Conservation (phyloP, 2,329 filamentous ascomycete species). For the Pseudomassariella vexata region DNA sequence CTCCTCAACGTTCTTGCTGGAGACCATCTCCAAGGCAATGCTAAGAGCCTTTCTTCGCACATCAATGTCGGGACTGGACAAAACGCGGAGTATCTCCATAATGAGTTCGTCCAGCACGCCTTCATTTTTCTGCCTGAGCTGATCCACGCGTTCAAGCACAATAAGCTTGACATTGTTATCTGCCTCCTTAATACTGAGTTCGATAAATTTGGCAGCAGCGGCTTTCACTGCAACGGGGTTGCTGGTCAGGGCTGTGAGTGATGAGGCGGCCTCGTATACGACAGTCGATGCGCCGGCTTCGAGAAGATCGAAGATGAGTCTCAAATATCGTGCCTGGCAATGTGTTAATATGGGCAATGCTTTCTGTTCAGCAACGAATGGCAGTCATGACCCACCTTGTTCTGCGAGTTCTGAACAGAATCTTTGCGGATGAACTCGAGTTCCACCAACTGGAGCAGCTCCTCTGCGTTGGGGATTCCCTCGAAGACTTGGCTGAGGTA, state of each 20-base stretch:
- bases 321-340: constrained; percentile 73
- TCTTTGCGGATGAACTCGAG: constrained; percentile 98
- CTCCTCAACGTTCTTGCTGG: constrained; percentile 97
- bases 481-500: constrained; percentile 90
- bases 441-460: constrained; percentile 87
- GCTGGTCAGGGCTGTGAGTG: constrained; percentile 84
- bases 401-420: constrained; percentile 87
- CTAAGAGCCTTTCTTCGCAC: constrained; percentile 86
- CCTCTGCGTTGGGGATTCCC: constrained; percentile 88
- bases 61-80: constrained; percentile 93
- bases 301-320: constrained; percentile 92
- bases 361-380: neutral
- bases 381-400: constrained; percentile 60
- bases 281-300: constrained; percentile 92
- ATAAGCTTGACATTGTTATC: constrained; percentile 99
- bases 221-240: constrained; percentile 98
- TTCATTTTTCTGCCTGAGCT: constrained; percentile 80
- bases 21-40: constrained; percentile 95
- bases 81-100: constrained; percentile 93
- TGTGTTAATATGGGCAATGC: too few relatives aligned
- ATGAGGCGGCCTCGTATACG: constrained; percentile 94
- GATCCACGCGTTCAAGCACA: constrained; percentile 88
- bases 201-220: constrained; percentile 91
- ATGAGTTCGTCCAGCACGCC: constrained; percentile 88
- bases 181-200: constrained; percentile 92